Evolutionary conservation across 1,284 basidiomycete genomes (phyloP), one percentile per base, ranked within the genome.

Genomic region (Ceratobasidium theobromae): DNA sequence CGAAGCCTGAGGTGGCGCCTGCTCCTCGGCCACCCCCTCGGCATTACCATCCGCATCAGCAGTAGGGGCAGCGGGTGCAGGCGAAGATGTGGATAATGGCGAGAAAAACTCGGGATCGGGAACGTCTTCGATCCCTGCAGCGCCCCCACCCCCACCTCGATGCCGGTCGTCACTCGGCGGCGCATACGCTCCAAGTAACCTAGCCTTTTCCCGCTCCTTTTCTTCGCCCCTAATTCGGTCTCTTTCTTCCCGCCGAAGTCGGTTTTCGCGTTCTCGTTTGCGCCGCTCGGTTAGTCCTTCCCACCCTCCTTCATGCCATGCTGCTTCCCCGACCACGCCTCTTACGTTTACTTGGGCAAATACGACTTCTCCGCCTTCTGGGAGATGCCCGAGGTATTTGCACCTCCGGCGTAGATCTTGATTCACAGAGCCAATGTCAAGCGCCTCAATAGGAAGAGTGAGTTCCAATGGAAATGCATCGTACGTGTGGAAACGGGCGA

Each of bases 351-450:
- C 87, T 77, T 99, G 95, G 67, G 98, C 81, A 75, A 99, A 98
- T 12, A 95, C 89, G 45, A 98, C 92, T 74, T 98, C 95, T 14
- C 92, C 88, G 52, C 93, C 89, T 70, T 93, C 88, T 0, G 96
- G 93, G 69, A 98, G 81, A 75, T 98, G 95, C 1, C 85, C 86
- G 65, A 99, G 88, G 77, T 98, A 99, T 76, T 96, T 98, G 81
- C 93, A 98, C 48, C 95, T 86, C 75, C 93, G 90, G 52, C 95
- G 86, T 23, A 99, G 81, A 68, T 98, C 93, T 67, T 95, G 95
- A 74, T 95, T 91, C 66, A 96, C 87, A 0, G 88, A 87, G 69
- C 85, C 85, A 27, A 52, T 43, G 8, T 89, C 84, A 25, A 85
- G 84, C 2, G 87, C 86, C 70, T 93, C 90, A 9, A 97, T 87